Evolutionary conservation across 192 early-diverging fungal genomes (phyloP).

Genomic region (Lunasporangiospora selenospora): DNA sequence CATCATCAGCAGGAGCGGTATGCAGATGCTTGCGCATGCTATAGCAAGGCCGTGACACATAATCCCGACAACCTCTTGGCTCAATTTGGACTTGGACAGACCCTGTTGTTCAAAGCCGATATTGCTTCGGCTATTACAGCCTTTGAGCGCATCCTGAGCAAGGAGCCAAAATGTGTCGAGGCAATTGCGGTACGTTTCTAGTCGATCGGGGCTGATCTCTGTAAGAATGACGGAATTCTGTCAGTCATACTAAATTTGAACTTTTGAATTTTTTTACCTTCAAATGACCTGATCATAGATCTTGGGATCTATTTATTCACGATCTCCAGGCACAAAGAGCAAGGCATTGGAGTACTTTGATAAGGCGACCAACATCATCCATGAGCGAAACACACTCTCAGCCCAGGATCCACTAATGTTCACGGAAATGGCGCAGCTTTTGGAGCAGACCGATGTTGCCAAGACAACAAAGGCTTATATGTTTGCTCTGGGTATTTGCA

Average conservation of each 20-base stretch:
- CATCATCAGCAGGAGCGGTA: constrained; percentile 40
- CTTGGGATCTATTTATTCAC: constrained; percentile 66
- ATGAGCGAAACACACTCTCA: constrained; percentile 53
- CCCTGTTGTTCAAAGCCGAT: constrained; percentile 61
- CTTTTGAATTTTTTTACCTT: not conserved
- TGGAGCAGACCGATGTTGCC: constrained; percentile 60
- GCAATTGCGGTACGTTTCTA: constrained; percentile 55
- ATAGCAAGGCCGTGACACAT: constrained; percentile 65
- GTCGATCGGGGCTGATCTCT: no score
- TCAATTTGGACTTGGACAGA: constrained; percentile 82
- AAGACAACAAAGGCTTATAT: constrained; percentile 56
- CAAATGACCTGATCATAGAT: constrained; percentile 36
- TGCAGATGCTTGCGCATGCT: constrained; percentile 70
- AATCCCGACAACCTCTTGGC: constrained; percentile 73
- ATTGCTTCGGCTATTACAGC: constrained; percentile 52
- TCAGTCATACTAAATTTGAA: no score
- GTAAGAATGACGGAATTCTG: no score
- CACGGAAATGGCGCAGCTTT: constrained; percentile 70
- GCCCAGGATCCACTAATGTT: constrained; percentile 62
- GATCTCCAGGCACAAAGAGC: constrained; percentile 65
- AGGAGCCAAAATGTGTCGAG: constrained; percentile 70
- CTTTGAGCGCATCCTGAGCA: constrained; percentile 65
- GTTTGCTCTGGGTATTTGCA: constrained; percentile 48
- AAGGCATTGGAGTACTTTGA: constrained; percentile 73
- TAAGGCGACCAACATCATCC: constrained; percentile 62